Base-by-base conservation (phyloP, 2,329 filamentous ascomycete genomes). In the Dothiorella sarmentorum region DNA sequence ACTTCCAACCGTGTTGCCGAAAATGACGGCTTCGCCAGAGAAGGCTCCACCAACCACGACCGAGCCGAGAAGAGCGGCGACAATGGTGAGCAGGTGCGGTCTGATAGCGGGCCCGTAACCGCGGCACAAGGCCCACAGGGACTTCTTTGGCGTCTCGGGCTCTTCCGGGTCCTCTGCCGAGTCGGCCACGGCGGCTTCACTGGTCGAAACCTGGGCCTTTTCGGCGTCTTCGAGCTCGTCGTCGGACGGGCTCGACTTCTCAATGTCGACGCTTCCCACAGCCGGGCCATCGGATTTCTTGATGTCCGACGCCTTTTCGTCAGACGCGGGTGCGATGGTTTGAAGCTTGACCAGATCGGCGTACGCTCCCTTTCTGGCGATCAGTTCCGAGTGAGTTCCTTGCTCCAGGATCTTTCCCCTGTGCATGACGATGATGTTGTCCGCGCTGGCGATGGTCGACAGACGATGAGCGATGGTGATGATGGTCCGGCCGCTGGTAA, bases 21-120 rank as follows among this genome's bases (percentile, higher is more conserved):
- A 56, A 3, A 56, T 56, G 15, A 56, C 27, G 7, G 52, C 52
- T 24, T 56, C 52, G 17, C 38, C 52, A 1, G 38, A 43, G 18
- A 82, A 86, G 1, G 83, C 80, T 13, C 78, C 78, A 6, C 83
- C 83, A 4, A 85, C 81, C 35, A 85, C 70, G 45, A 75, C 69
- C 0, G 82, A 75, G 4, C 77, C 78, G 9, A 81, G 69, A 13
- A 85, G 72, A 0, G 80, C 82, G 9, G 81, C 42, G 1, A 78
- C 56, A 0, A 85, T 67, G 6, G 76, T 66, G 0, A 78, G 66
- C 1, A 76, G 59, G 58, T 80, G 75, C 0, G 78, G 79, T 17
- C 78, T 7, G 45, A 17, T 31, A 51, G 35, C 11, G 29, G 45
- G 45, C 45, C 22, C 7, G 29, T 51, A 7, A 22, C 29, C 18